Base-by-base conservation (phyloP, 2,329 filamentous ascomycete genomes). In the Chrysoporthe deuterocubensis region DNA sequence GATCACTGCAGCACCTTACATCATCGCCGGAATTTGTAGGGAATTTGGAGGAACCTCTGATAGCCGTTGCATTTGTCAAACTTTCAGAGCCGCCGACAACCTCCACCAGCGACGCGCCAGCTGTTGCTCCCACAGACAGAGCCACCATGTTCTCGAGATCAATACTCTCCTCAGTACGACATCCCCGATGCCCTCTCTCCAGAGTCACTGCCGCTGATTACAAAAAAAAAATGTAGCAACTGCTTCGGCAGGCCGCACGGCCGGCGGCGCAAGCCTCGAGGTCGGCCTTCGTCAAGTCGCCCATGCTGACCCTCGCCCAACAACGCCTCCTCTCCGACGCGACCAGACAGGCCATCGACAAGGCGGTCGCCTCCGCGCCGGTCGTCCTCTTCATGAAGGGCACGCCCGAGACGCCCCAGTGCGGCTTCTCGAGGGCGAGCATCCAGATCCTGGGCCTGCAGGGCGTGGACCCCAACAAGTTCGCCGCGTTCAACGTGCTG, bases 321-420 rank as follows among this genome's bases (percentile, higher is more conserved):
- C 83, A 84, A 71, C 81, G 85, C 68, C 85, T 93, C 52, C 87
- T 99, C 60, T 97, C 95, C 43, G 87, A 90, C 73, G 87, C 93
- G 76, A 96, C 92, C 13, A 89, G 87, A 70, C 81, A 88, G 50
- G 94, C 94, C 37, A 99, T 99, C 75, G 93, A 97, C 80, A 93
- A 94, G 79, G 95, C 95, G 43, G 90, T 99, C 18, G 85, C 83
- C 34, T 94, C 94, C 0, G 92, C 94, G 0, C 95, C 95, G 2
- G 95, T 99, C 0, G 96, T 99, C 0, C 86, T 99, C 67, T 99
- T 99, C 82, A 95, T 95, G 92, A 95, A 95, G 81, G 92, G 92
- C 66, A 94, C 92, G 6, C 92, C 92, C 42, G 92, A 94, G 80
- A 91, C 86, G 68, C 92, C 92, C 26, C 91, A 94, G 79, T 94